Base-by-base conservation (phyloP, 768 basidiomycete genomes). In the Scleroderma citrinum region DNA sequence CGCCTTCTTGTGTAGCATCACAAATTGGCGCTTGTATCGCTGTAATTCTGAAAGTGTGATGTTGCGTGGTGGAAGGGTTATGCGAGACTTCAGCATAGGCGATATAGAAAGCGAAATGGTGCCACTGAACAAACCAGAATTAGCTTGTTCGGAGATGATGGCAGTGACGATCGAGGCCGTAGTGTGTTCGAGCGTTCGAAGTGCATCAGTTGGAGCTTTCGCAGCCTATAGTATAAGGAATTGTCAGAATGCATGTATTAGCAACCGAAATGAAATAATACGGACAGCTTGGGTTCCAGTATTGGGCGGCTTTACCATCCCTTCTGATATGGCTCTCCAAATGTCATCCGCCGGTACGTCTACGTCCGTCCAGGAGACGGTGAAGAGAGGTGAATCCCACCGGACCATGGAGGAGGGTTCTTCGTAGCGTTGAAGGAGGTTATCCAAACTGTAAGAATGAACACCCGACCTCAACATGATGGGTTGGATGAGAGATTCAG, bases 401-500 rank as follows among this genome's bases (percentile, higher is more conserved):
- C 95, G 82, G n/a, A 90, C 94, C 87, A 94, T 94, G 4, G 93
- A 94, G 0, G 91, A 93, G 0, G 96, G 96, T 59, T 98, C 96
- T 69, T 99, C 96, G 58, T 83, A 98, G 44, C 95, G 77, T 60
- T 85, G 73, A 31, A 98, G 67, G 3, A 99, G 78, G 63, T 52
- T 56, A 16, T 59, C 48, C 48, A 49, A 32, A 7, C 51, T 54
- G n/a, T 14, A 8, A 24, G 10, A 23, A 23, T n/a, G 23, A 47
- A 14, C 19, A 37, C 1, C 5, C 8, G 17, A 23, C 35, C 14
- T 13, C 7, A 20, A 6, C 11, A 14, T 29, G 17, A 47, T 16
- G 23, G 14, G 13, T n/a, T 21, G 5, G 1, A 29, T 29, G 26
- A 6, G 1, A 20, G 7, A 20, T 29, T 16, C 66, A 3, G 41